phyloP scores from a whole-genome alignment of 75 land plant genomes.

The Cunninghamia lanceolata region DNA sequence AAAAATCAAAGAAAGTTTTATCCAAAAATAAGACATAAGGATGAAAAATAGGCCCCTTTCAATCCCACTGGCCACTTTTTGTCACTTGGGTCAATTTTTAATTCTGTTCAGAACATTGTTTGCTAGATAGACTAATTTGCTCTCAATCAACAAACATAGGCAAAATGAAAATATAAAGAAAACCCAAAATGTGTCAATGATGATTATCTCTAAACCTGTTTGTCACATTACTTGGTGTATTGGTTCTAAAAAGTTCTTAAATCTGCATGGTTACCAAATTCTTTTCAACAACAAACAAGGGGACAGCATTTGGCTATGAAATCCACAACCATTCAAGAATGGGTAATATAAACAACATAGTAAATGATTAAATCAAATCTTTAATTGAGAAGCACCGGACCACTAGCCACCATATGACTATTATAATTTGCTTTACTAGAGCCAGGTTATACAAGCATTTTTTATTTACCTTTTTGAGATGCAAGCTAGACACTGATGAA shows the following conservation, averaged over 20 bases:
- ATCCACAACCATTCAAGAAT: neutral
- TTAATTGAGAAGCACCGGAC: neutral
- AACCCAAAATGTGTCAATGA: neutral
- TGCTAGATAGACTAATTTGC: neutral
- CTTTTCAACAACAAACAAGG: neutral
- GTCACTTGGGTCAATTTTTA: neutral
- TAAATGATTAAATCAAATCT: neutral
- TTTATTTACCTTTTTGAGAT: neutral
- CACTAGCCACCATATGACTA: neutral
- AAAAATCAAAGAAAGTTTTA: neutral
- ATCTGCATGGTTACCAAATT: neutral
- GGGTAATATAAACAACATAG: neutral
- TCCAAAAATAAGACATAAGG: too few relatives aligned
- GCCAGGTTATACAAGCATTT: neutral
- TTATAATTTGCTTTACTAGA: neutral
- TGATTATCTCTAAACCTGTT: neutral
- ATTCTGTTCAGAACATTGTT: neutral
- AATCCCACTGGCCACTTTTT: too few relatives aligned
- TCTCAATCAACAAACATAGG: neutral
- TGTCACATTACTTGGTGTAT: neutral
- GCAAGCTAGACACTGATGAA: neutral
- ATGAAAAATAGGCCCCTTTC: too few relatives aligned
- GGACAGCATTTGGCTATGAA: neutral
- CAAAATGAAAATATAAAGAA: neutral
- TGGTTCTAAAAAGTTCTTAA: neutral